Conservation (phyloP, 768 basidiomycete species). For the Suillus fuscotomentosus region DNA sequence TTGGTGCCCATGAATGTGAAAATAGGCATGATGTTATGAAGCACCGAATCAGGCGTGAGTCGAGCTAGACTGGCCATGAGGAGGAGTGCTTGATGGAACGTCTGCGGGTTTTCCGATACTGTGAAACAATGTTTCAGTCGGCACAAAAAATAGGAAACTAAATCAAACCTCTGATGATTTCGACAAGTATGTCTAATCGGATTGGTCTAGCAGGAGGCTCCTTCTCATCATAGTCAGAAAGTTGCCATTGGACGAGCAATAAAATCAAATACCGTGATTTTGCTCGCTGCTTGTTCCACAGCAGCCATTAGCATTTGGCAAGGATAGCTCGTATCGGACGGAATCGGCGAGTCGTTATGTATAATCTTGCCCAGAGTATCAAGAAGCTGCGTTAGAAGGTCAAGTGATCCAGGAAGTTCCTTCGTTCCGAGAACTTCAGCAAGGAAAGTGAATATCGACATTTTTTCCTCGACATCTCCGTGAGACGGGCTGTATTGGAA, state of each 20-base stretch:
- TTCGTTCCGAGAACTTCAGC: constrained; percentile 71
- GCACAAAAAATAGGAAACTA: not conserved
- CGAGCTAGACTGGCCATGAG: constrained; percentile 83
- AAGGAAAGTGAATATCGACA: constrained; percentile 54
- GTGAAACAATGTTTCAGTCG: constrained; percentile 2
- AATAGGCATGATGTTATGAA: constrained; percentile 96
- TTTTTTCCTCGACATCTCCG: constrained; percentile 35
- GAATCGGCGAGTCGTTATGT: constrained; percentile 49
- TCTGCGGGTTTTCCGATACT: constrained; percentile 93
- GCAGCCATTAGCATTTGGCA: constrained; percentile 86
- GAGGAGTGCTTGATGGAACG: constrained; percentile 88
- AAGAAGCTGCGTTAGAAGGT: constrained; percentile 69
- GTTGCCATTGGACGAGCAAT: not conserved
- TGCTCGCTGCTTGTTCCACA: constrained; percentile 61
- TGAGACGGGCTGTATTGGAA: constrained; percentile 6
- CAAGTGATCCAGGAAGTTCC: constrained; percentile 63
- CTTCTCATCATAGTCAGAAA: constrained; percentile 31
- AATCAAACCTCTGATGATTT: constrained; percentile 71
- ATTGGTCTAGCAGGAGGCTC: constrained; percentile 57
- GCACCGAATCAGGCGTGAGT: constrained; percentile 84
- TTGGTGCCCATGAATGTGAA: constrained; percentile 99
- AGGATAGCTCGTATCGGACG: constrained; percentile 71
- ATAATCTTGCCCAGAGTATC: constrained; percentile 69
- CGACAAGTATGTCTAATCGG: constrained; percentile 82
- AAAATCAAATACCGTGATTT: constrained; percentile 46